Percentiles rank a stretch among this genome's conserved stretches.
Evolutionary conservation across 179 eudicot genomes (phyloP).

Genomic region (Nepenthes alata): DNA sequence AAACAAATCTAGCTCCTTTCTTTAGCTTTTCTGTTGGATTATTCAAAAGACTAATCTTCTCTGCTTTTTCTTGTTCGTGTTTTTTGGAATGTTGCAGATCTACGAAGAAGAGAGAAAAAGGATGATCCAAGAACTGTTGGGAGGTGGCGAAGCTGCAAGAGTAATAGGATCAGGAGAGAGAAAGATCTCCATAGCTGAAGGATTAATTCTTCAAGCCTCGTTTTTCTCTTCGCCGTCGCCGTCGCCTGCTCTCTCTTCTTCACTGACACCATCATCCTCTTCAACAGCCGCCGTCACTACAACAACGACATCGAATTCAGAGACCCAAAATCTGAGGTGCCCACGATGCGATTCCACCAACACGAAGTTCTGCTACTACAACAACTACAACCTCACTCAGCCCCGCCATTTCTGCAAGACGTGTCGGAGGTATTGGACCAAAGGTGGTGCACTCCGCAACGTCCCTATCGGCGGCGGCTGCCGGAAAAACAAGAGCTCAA

Average conservation of each 20-base stretch:
- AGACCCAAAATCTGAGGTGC: constrained; percentile 43
- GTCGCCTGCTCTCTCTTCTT: constrained; percentile 15
- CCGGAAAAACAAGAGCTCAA: constrained; percentile 45
- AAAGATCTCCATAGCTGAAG: constrained; percentile 21
- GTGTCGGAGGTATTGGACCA: constrained; percentile 74
- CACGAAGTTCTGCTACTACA: constrained; percentile 83
- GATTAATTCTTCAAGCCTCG: constrained; percentile 11
- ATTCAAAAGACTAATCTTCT: constrained; percentile 9
- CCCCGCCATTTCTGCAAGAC: constrained; percentile 89
- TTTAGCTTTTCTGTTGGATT: constrained; percentile 16
- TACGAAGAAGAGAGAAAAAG: constrained; percentile 7
- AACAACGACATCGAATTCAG: constrained; percentile 8
- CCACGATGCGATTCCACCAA: constrained; percentile 71
- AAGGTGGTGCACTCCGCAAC: constrained; percentile 69
- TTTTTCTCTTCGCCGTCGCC: too few species aligned
- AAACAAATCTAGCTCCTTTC: neutral
- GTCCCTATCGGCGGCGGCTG: constrained; percentile 81
- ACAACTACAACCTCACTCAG: constrained; percentile 87
- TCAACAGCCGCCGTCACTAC: constrained; percentile 19
- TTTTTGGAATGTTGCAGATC: constrained; percentile 28
- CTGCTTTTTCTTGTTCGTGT: constrained; percentile 14
- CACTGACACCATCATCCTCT: constrained; percentile 16
- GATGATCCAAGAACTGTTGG: constrained; percentile 71
- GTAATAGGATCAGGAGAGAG: constrained; percentile 23
- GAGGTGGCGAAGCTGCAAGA: too few species aligned